Percentiles rank a stretch among this genome's conserved stretches.
Conservation (phyloP, 73 alveolate genomes). For the Tetrahymena thermophila region DNA sequence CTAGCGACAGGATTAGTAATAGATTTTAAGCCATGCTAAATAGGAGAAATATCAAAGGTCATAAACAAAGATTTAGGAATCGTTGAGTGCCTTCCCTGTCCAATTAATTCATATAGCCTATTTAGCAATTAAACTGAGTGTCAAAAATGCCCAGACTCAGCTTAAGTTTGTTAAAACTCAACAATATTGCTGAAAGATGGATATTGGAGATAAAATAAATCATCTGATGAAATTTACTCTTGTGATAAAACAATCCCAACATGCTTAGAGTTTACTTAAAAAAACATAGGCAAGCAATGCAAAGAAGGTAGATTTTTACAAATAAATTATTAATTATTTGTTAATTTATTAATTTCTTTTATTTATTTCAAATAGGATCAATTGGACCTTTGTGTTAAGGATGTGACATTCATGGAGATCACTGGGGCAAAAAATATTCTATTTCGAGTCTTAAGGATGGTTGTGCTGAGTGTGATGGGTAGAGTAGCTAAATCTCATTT, state of each 20-base stretch:
- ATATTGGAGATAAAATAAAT: neutral
- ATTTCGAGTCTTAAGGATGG: neutral
- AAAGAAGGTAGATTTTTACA: neutral
- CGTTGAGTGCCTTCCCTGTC: neutral
- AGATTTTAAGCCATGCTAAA: neutral
- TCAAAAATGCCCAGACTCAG: neutral
- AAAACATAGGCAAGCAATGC: neutral
- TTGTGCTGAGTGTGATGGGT: neutral
- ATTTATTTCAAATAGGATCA: neutral
- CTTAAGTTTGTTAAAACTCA: neutral
- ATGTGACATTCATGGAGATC: neutral
- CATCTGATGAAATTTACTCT: neutral
- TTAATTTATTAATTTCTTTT: too few species aligned
- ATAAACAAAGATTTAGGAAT: neutral
- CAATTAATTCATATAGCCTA: neutral
- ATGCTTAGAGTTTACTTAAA: neutral
- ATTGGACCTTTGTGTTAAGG: neutral
- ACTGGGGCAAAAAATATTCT: neutral
- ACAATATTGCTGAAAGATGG: neutral
- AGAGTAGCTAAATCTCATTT: neutral
- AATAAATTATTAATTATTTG: too few species aligned
- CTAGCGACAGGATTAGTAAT: neutral
- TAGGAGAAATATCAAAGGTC: neutral
- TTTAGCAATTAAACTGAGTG: neutral
- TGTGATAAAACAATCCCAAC: neutral